Evolutionary conservation across 192 early-diverging fungal species (phyloP).

Genomic region (Coemansia sp.): DNA sequence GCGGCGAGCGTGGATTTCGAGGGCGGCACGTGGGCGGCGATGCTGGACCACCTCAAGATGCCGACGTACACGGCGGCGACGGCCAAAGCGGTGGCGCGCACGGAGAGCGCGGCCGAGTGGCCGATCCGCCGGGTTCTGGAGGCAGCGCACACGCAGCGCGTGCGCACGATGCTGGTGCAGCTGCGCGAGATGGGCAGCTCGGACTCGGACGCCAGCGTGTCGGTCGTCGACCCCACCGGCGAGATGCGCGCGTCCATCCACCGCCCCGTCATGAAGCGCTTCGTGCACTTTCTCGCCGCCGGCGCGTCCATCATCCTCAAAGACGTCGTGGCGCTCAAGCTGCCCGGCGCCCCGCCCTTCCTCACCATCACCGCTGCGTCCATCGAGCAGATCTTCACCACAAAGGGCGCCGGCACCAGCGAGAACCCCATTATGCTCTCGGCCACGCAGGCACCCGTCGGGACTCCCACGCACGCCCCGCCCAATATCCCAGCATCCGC

Average conservation of each 20-base stretch:
- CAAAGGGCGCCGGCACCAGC: slow-evolving; percentile 21
- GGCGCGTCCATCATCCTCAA: slow-evolving; percentile 41
- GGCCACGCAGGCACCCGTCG: slow-evolving; percentile 17
- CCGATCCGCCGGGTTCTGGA: slow-evolving; percentile 32
- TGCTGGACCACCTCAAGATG: slow-evolving; percentile 35
- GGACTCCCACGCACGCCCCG: slow-evolving; percentile 4
- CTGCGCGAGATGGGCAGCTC: slow-evolving; percentile 32
- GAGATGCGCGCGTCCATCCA: slow-evolving; percentile 49
- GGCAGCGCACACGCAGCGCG: slow-evolving; percentile 13
- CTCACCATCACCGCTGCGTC: slow-evolving; percentile 33
- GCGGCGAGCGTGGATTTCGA: slow-evolving; percentile 37
- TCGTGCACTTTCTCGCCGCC: slow-evolving; percentile 18
- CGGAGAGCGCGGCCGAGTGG: slow-evolving; percentile 12
- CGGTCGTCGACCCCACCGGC: slow-evolving; percentile 47
- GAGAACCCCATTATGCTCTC: slow-evolving; percentile 29
- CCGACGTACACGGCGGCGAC: slow-evolving; percentile 27
- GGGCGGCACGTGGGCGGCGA: slow-evolving; percentile 42
- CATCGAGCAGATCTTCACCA: slow-evolving; percentile 41
- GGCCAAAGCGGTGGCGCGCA: slow-evolving; percentile 8
- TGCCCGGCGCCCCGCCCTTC: slow-evolving; percentile 32
- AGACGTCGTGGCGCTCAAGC: slow-evolving; percentile 32
- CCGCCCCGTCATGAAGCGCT: slow-evolving; percentile 19
- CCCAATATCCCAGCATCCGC: background rate
- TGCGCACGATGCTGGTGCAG: slow-evolving; percentile 40
- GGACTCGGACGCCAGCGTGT: slow-evolving; percentile 30